Base-by-base conservation (phyloP, 306 rosid genomes). In the Notholithocarpus densiflorus region DNA sequence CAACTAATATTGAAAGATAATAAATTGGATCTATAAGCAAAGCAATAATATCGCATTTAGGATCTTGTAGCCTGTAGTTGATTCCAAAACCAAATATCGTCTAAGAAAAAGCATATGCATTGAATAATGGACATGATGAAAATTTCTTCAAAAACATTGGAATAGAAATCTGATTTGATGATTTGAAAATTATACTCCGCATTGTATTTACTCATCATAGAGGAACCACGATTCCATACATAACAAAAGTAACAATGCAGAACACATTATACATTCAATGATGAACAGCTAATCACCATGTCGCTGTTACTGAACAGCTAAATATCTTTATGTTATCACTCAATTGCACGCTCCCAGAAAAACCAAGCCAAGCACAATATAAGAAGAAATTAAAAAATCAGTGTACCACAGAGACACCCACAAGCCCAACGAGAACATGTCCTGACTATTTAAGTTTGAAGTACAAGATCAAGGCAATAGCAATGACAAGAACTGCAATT, bases 391-490 rank as follows among this genome's bases (percentile, higher is more conserved):
- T 7, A 52, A 72, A 24, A 73, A 77, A 73, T 75, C 78, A 65
- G 29, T 61, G 73, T 68, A 34, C 56, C 78, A 81, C 19, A 2
- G 43, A 60, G 72, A 78, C 77, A 81, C 72, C 56, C 66, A 75
- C 81, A 88, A 70, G 75, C 84, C 85, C 80, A 53, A 80, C 20
- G 51, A 65, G 1, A 34, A 45, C 43, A 12, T 26, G 29, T 72
- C 75, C 51, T 34, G 55, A 11, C 85, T 92, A 94, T 62, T 84
- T 87, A 6, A 94, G 95, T 84, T 94, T 92, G 84, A 94, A 91
- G 90, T 91, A 94, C 81, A 94, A 84, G 82, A 94, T 86, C 84
- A 88, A 64, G 83, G 70, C 37, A 60, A 94, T 86, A 5, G 86
- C 97, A 51, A 94, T 14, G 83, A 94, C 86, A 69, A 94, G 91